Percentiles rank a stretch among this genome's conserved stretches.
These are phyloP conservation scores for Monosporascus sp. DNA, from an alignment of 2,329 filamentous ascomycete genomes.

Conservation along the genomic window DNA sequence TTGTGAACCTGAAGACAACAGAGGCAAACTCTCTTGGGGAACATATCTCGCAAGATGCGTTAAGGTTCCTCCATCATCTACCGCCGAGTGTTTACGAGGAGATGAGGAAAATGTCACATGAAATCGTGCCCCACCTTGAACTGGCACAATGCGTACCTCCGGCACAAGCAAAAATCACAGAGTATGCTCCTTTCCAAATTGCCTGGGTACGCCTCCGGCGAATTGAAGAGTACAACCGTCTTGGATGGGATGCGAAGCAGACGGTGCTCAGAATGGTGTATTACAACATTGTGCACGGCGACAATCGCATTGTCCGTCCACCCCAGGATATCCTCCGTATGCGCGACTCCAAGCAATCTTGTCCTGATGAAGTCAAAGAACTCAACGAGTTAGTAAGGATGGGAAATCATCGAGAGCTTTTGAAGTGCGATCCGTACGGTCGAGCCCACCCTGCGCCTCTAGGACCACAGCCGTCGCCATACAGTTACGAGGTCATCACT, in stretches of 20 bases:
- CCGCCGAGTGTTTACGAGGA: neutral
- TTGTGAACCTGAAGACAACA: neutral
- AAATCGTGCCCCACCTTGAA: neutral
- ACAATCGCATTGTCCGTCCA: neutral
- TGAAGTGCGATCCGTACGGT: neutral
- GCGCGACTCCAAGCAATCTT: neutral
- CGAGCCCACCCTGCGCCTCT: neutral
- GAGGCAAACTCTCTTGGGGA: neutral
- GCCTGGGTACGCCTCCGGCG: neutral
- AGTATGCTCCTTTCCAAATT: neutral
- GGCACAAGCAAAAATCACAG: neutral
- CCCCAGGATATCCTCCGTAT: neutral
- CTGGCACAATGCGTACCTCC: neutral
- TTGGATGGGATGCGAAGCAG: neutral
- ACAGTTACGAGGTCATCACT: too few species aligned
- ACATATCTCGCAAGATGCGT: neutral
- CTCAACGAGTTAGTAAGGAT: neutral
- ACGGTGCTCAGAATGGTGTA: neutral
- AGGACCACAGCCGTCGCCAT: too few species aligned
- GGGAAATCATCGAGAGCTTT: neutral
- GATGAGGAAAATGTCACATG: neutral
- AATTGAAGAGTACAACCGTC: neutral
- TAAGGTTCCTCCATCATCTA: neutral
- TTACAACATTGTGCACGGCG: neutral
- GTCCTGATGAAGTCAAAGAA: neutral